A percentile compares a stretch with the other conserved stretches of the same genome.
Evolutionary conservation across 306 rosid genomes (phyloP).

Genomic region (barrel medic (Medicago truncatula)): MtrunA17r5.0-ANR NC_053049.1:38902501-38903000

Average conservation of each 20-base stretch:
- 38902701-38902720: conserved; percentile 79
- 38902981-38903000: conserved; percentile 17
- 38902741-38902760: conserved; percentile 45
- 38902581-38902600: not conserved
- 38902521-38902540: conserved; percentile 11
- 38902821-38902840: conserved; percentile 15
- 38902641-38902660: not conserved
- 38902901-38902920: conserved; percentile 20
- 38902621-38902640: not conserved
- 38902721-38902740: conserved; percentile 59
- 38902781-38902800: conserved; percentile 15
- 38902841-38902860: conserved; percentile 26
- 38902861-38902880: conserved; percentile 32
- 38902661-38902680: not conserved
- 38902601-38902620: conserved; percentile 5
- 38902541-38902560: not conserved
- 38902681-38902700: conserved; percentile 20
- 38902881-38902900: conserved; percentile 7
- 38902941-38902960: conserved; percentile 24
- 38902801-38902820: conserved; percentile 23
- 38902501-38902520: conserved; percentile 14
- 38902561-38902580: not conserved
- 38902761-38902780: conserved; percentile 26
- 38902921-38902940: conserved; percentile 26
- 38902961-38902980: not conserved